Evolutionary conservation across 1,139 yeast genomes (phyloP), one percentile per base, ranked within the genome.

Genomic region (Debaryomyces sp.): DNA sequence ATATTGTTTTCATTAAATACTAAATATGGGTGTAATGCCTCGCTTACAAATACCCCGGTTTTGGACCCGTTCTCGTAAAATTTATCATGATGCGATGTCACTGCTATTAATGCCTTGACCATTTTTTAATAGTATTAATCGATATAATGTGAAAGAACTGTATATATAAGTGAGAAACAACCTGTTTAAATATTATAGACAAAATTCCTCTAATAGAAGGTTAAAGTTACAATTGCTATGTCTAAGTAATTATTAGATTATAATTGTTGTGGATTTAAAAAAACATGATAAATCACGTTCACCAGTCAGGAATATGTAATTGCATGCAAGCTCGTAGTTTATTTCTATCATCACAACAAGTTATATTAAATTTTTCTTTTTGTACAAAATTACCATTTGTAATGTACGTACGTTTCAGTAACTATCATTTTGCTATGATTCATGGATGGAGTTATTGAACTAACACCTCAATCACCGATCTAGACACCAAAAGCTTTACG

Each of bases 21-120:
- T 48, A 75, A 62, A 58, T 64, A 81, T 40, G 87, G 86, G 58
- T 83, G 86, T 41, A 73, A 61, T 12, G 81, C 86, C 62, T 84
- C 88, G 15, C 73, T 61, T 55, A 73, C 73, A 65, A 71, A 83
- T 18, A 80, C 67, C 42, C 88, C 88, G 12, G 87, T 79, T 51
- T 76, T 77, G 46, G 67, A 53, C 22, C 85, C 86, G 54, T 81
- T 82, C 2, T 64, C 68, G 61, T 81, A 80, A 68, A 82, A 80
- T 18, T 58, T 63, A 24, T 65, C 82, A 59, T 73, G 50, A 64
- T 73, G 72, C 10, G 80, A 71, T 33, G 86, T 73, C 44, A 82
- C 62, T 15, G 84, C 85, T 47, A 82, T 60, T 38, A 81, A 61
- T 42, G 67, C 87, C 60, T 70, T 76, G 43, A 60, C 51, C 67